Evolutionary conservation across 2,329 filamentous ascomycete species (phyloP), one percentile per base, ranked within the genome.

Genomic region (Diaporthe destruens): DNA sequence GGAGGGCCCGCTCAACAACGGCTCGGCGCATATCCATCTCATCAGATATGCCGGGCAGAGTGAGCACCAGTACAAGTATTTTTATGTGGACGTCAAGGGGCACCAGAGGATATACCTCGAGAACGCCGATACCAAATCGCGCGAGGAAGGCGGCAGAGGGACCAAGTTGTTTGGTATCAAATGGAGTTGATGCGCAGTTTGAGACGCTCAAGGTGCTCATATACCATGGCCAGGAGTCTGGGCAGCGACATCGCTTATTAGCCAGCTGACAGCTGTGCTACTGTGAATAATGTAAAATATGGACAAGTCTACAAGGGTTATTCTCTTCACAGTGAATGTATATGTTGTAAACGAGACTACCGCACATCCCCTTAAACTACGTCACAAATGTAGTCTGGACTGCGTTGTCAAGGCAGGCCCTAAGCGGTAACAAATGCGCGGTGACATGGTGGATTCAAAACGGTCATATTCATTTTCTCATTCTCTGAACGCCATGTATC

Each of bases 61-160:
- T 66, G 91, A 94, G 53, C 95, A 91, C 79, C 88, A 93, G 77
- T 98, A 98, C 82, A 90, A 91, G 79, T 91, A 94, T 79, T 85
- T 98, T 54, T 93, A 91, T 68, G 80, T 98, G 59, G 95, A 98
- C 81, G 89, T 97, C 34, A 91, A 89, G 77, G 94, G 94, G 0
- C 88, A 91, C 65, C 85, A 87, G 70, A 85, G 90, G 72, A 87
- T 93, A 68, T 92, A 91, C 75, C 84, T 94, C 20, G 91, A 93
- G 79, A 89, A 91, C 70, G 85, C 87, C 47, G 88, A 90, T 49
- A 81, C 83, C 1, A 78, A 81, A 18, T 61, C 77, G 12, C 76
- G 80, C 0, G 32, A 77, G 65, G n/a, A 77, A 76, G 5, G 82
- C 81, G 8, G 80, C 80, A 72, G 86, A 85, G 73, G 83, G 70